Base-by-base conservation (phyloP, 83 land plant species). In the Larix sibirica region DNA sequence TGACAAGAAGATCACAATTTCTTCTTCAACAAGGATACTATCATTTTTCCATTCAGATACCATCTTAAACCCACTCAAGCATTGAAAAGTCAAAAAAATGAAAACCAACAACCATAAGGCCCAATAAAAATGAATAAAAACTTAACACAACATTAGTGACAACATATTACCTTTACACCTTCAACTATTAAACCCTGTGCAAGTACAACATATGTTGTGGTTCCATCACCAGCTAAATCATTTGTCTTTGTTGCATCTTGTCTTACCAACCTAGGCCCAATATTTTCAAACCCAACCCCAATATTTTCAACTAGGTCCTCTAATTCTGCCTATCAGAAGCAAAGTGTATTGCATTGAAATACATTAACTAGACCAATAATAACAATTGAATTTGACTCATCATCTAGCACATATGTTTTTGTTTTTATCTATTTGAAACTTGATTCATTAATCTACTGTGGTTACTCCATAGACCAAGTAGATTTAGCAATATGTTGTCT, bases 191-290 rank as follows among this genome's bases (percentile, higher is more conserved):
- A 87, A 50, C 95, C 97, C 66, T 87, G 94, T 20, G 93, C 95
- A 83, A 96, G 95, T 28, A 96, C 81, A 26, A 94, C 81, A 62
- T 96, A 92, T 62, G 98, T 94, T 21, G 97, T 96, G 62, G 91
- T 90, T 79, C 97, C 98, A 89, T 96, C 98, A 31, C 98, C 95
- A 71, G 95, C 98, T 31, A 92, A 80, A 73, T 94, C 94, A 88
- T 96, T 94, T 23, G 97, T 94, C 58, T 91, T 96, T 50, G 96
- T 86, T 23, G 89, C 95, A 63, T 94, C 95, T 84, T 91, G 95
- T 79, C 96, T 88, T 65, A 96, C 92, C 86, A 96, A 66, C 80
- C 90, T 94, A 0, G 90, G 96, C 10, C 95, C 95, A 81, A 94
- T 87, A 80, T 94, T 96, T 89, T 96, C 95, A 80, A 94, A n/a